Conservation (phyloP, 257 asterid genomes). For the Nicotiana benthamiana region DNA sequence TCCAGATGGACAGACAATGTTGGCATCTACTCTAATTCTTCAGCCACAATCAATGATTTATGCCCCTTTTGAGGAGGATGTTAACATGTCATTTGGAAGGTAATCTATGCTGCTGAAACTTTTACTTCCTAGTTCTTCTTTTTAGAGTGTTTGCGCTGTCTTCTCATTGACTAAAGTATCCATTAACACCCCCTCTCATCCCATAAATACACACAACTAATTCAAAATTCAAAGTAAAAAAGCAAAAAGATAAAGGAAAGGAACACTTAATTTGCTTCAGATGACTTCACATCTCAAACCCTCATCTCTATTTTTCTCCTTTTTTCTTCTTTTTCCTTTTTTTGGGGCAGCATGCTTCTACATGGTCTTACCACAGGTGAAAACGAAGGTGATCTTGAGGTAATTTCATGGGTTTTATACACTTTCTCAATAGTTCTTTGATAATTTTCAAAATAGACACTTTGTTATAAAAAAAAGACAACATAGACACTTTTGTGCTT, state of each 20-base stretch:
- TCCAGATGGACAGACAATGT: constrained; percentile 83
- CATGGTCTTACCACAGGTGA: constrained; percentile 80
- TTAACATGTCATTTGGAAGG: constrained; percentile 97
- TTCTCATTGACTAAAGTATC: neutral
- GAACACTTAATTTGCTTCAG: constrained; percentile 9
- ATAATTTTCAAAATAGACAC: neutral
- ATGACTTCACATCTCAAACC: constrained; percentile 11
- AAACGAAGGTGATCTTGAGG: constrained; percentile 93
- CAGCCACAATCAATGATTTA: constrained; percentile 58
- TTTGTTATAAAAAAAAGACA: neutral
- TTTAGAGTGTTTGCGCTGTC: neutral
- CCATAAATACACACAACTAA: neutral
- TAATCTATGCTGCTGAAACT: constrained; percentile 6
- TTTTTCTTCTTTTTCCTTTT: neutral
- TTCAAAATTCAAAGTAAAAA: neutral
- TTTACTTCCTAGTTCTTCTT: constrained; percentile 1
- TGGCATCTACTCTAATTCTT: constrained; percentile 79
- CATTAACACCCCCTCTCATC: neutral
- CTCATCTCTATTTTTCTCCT: neutral
- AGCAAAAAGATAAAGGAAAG: neutral
- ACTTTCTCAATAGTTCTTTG: neutral
- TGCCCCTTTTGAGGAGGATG: constrained; percentile 79
- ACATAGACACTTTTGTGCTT: neutral
- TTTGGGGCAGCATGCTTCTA: constrained; percentile 72
- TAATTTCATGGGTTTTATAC: constrained; percentile 14